Conservation (phyloP, 106 monocot genomes). For the Dioscorea dumetorum region DNA sequence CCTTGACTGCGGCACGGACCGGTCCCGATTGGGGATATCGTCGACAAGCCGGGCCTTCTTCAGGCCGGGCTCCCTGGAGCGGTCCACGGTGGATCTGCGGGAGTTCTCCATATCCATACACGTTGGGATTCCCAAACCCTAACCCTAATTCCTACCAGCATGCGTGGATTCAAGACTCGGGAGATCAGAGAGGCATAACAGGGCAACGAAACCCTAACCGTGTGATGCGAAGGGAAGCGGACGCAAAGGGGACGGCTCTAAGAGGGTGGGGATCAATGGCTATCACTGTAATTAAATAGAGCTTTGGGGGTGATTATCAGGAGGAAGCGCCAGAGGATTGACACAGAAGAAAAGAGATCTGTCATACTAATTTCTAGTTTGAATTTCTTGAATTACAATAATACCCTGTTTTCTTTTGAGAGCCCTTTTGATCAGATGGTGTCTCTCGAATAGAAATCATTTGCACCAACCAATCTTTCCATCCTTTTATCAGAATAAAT, state of each 20-base stretch:
- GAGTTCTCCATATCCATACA: conserved; percentile 44
- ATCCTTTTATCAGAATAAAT: too few species aligned
- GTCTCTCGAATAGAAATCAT: too few species aligned
- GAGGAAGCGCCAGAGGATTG: too few species aligned
- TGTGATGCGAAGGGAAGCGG: neutral
- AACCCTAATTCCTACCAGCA: conserved; percentile 8
- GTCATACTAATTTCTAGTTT: too few species aligned
- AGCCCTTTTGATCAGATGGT: too few species aligned
- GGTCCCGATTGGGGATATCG: neutral
- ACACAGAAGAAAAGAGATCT: too few species aligned
- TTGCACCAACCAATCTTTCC: too few species aligned
- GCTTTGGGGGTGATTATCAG: neutral
- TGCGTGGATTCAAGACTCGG: neutral
- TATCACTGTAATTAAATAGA: neutral
- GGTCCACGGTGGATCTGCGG: conserved; percentile 39
- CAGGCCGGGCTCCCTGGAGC: conserved; percentile 13
- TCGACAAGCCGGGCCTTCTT: conserved; percentile 36
- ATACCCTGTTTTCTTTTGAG: too few species aligned
- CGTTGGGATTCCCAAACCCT: conserved; percentile 1
- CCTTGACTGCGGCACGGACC: neutral
- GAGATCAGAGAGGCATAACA: neutral
- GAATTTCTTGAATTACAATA: too few species aligned
- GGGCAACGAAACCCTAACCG: neutral
- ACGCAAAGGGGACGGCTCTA: neutral
- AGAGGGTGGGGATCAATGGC: neutral